Evolutionary conservation across 2,329 filamentous ascomycete genomes (phyloP), one percentile per base, ranked within the genome.

Genomic region (Lomentospora prolificans): DNA sequence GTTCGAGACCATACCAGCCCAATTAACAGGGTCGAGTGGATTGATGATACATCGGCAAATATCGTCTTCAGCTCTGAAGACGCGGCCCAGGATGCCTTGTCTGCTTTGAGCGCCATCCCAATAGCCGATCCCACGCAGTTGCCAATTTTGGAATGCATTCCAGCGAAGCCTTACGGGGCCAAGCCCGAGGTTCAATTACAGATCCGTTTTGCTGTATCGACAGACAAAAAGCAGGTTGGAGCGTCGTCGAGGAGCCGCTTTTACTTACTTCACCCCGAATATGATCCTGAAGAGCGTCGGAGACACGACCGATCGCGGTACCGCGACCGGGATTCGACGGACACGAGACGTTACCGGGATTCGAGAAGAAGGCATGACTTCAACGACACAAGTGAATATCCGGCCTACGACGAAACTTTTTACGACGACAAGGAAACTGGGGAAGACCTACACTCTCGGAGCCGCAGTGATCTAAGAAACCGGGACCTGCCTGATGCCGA

Each of bases 31-130:
- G 76, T 96, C 60, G 90, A 97, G 72, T 99, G 94, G 94, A 90
- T 99, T 61, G 89, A 97, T 67, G 94, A 99, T 69, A 85, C 82
- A 5, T 92, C 90, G 0, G 89, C 90, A 59, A 97, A 97, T 66
- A 75, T 96, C 55, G 70, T 95, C 54, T 97, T 94, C 72, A 74
- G 72, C 39, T 77, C 77, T 5, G 74, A 81, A 12, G 65, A 69
- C 24, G 66, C 68, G 5, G 81, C 81, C 1, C 71, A 74, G 17
- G 75, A 80, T 50, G 83, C 82, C 17, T 69, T 86, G 19, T 64
- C 71, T 25, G 74, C 79, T 5, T 73, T 86, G 27, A 72, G 76
- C 56, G 70, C 72, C 17, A 68, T 79, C 17, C 69, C 80, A 60
- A 70, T 83, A 58, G 66, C 74, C 58, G 79, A 86, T 54, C 64